A percentile compares a stretch with the other conserved stretches of the same genome.
phyloP scores from a whole-genome alignment of 345 rosid species.

The Nephelium lappaceum region DNA sequence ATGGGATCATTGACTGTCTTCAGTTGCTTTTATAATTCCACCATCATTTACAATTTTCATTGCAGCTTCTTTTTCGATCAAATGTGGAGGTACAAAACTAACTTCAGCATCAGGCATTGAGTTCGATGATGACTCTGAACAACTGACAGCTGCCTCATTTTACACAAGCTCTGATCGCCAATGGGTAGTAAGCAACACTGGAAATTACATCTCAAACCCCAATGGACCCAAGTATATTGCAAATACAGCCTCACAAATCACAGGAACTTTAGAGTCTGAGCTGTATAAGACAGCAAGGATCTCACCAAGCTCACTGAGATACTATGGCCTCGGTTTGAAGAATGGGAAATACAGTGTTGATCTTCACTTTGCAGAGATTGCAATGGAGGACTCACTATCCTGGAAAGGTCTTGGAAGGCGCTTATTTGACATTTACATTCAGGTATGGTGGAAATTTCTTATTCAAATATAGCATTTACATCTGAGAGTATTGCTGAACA shows the following conservation, averaged over 20 bases:
- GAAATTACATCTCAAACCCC: conserved; percentile 49
- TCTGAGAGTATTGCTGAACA: background rate
- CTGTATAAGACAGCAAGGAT: conserved; percentile 55
- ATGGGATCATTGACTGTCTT: background rate
- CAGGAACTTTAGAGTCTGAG: conserved; percentile 51
- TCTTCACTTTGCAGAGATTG: conserved; percentile 61
- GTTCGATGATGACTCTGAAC: conserved; percentile 47
- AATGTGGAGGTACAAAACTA: conserved; percentile 52
- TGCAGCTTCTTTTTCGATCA: conserved; percentile 59
- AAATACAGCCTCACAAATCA: conserved; percentile 50
- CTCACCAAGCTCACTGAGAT: conserved; percentile 55
- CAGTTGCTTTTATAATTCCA: conserved; percentile 1
- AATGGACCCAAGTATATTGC: conserved; percentile 37
- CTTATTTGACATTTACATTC: conserved; percentile 52
- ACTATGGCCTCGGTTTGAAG: conserved; percentile 51
- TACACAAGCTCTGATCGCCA: conserved; percentile 31
- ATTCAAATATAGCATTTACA: background rate
- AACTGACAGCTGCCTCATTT: conserved; percentile 45
- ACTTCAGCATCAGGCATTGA: conserved; percentile 43
- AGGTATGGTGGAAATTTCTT: conserved; percentile 32
- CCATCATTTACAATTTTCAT: background rate
- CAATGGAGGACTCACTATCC: conserved; percentile 45
- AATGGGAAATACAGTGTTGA: conserved; percentile 47
- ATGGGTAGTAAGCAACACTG: conserved; percentile 58
- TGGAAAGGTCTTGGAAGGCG: conserved; percentile 66